Evolutionary conservation across 2,329 filamentous ascomycete species (phyloP).

Genomic region (Bertia moriformis): DNA sequence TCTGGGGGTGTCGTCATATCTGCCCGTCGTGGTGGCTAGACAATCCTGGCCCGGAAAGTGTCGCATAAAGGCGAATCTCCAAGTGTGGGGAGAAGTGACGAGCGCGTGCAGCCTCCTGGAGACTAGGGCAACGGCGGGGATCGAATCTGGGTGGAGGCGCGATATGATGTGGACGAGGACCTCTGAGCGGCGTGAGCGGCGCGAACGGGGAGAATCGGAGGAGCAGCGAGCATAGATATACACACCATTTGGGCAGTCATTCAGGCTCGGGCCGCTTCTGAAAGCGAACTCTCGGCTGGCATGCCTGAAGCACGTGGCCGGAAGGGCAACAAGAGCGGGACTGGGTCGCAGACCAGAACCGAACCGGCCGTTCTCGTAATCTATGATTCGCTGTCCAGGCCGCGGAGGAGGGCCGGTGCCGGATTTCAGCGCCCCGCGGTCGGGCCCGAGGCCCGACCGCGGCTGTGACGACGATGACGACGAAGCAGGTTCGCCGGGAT

Average conservation of each 20-base stretch:
- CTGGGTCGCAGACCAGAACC: no score
- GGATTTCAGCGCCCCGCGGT: no score
- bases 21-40: no score
- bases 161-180: slow-evolving; percentile 83
- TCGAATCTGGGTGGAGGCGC: slow-evolving; percentile 71
- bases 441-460: not conserved
- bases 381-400: not conserved
- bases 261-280: not conserved
- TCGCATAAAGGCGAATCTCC: slow-evolving; percentile 81
- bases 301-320: no score
- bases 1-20: slow-evolving; percentile 45
- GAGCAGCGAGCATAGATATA: slow-evolving; percentile 5
- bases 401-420: not conserved
- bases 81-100: slow-evolving; percentile 81
- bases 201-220: slow-evolving; percentile 4
- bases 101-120: slow-evolving; percentile 76
- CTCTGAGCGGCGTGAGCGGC: slow-evolving; percentile 38
- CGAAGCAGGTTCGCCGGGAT: not conserved
- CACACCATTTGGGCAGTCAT: slow-evolving; percentile 69
- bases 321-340: no score
- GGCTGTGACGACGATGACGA: not conserved
- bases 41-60: slow-evolving; percentile 68
- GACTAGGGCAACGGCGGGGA: slow-evolving; percentile 70
- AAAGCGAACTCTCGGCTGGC: not conserved
- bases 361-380: not conserved